phyloP scores from a whole-genome alignment of 805 yeast species.

The Starmerella riodocensis region DNA sequence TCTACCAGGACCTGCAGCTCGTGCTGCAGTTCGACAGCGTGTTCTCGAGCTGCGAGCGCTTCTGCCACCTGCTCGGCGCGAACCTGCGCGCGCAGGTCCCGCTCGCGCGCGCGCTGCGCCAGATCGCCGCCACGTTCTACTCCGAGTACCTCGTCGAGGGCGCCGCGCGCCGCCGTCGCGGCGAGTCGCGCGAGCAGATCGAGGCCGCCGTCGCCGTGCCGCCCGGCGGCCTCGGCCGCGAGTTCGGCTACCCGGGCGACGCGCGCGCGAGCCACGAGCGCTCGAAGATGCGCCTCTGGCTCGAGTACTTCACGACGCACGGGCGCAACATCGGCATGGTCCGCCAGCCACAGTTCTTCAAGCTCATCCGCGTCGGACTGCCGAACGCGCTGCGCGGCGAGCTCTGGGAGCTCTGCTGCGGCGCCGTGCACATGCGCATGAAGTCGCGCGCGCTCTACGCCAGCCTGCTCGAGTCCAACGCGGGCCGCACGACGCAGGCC shows the following conservation, averaged over 20 bases:
- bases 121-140: slow-evolving; percentile 56
- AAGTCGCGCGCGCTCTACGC: slow-evolving; percentile 49
- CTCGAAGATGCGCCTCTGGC: slow-evolving; percentile 83
- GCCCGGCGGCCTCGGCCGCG: slow-evolving; percentile 81
- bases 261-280: slow-evolving; percentile 64
- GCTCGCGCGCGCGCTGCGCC: slow-evolving; percentile 43
- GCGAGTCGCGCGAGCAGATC: slow-evolving; percentile 20
- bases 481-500: slow-evolving; percentile 59
- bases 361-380: slow-evolving; percentile 75
- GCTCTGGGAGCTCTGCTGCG: slow-evolving; percentile 85
- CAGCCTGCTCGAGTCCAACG: slow-evolving; percentile 44
- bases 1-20: slow-evolving; percentile 51
- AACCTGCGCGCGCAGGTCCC: slow-evolving; percentile 50
- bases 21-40: slow-evolving; percentile 67
- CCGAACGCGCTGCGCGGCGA: slow-evolving; percentile 95
- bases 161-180: slow-evolving; percentile 31
- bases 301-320: slow-evolving; percentile 68
- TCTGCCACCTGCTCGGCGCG: slow-evolving; percentile 54
- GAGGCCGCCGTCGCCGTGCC: slow-evolving; percentile 27
- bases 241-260: slow-evolving; percentile 82
- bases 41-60: slow-evolving; percentile 63
- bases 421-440: slow-evolving; percentile 65
- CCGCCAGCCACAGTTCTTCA: slow-evolving; percentile 63
- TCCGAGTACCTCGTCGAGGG: slow-evolving; percentile 64
- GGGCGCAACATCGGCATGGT: slow-evolving; percentile 75